These are phyloP conservation scores for Russula abietina DNA, from an alignment of 768 basidiomycete genomes.

Conservation along the genomic window DNA sequence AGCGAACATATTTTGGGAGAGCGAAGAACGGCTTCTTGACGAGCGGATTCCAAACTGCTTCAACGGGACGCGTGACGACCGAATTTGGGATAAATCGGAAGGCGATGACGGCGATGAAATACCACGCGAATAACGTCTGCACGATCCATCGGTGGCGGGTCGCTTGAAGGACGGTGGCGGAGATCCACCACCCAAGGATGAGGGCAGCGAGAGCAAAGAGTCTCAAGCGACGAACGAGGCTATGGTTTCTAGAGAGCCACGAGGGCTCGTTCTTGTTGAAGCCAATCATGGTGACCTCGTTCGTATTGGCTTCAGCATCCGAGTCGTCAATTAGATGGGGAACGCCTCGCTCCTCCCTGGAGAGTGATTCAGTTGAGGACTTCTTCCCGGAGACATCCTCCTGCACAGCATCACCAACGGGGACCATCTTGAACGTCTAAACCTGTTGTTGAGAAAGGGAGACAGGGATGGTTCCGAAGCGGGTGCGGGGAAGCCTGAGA, in stretches of 20 bases:
- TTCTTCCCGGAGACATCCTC: slow-evolving; percentile 21
- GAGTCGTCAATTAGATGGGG: background rate
- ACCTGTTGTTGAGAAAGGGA: background rate
- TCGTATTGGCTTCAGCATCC: slow-evolving; percentile 20
- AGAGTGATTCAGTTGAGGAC: slow-evolving; percentile 25
- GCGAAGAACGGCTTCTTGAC: slow-evolving; percentile 65
- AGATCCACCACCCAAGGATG: slow-evolving; percentile 85
- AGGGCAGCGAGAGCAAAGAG: slow-evolving; percentile 48
- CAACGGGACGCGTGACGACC: slow-evolving; percentile 63
- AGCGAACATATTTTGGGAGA: slow-evolving; percentile 46
- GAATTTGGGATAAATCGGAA: slow-evolving; percentile 80
- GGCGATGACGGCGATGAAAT: slow-evolving; percentile 70
- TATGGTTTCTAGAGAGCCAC: slow-evolving; percentile 23
- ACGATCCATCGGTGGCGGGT: slow-evolving; percentile 81
- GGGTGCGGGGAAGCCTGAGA: too few species aligned
- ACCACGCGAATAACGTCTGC: slow-evolving; percentile 79
- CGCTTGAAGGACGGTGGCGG: slow-evolving; percentile 56
- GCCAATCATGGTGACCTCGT: background rate
- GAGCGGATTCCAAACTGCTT: slow-evolving; percentile 59
- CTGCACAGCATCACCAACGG: background rate
- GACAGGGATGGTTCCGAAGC: background rate
- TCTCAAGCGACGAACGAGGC: slow-evolving; percentile 32
- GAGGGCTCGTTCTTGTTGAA: slow-evolving; percentile 23
- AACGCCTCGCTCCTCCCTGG: slow-evolving; percentile 28
- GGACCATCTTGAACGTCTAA: background rate